Percentiles rank a stretch among this genome's conserved stretches.
Conservation (phyloP, 2,329 filamentous ascomycete genomes). For the Hypoxylon sp. region DNA sequence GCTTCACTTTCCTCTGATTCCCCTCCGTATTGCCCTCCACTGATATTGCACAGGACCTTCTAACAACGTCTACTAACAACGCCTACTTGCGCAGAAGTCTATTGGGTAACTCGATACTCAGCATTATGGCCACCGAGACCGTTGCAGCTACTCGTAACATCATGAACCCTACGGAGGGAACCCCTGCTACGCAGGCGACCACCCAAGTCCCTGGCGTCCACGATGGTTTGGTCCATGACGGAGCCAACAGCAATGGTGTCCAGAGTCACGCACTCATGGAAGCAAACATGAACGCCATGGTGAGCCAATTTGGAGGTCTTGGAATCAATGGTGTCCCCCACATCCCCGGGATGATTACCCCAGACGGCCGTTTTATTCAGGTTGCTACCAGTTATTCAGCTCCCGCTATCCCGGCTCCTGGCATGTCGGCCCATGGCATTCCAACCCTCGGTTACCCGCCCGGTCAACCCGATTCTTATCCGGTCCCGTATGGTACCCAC, state of each 20-base stretch:
- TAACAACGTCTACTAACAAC: constrained; percentile 25
- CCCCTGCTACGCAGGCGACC: constrained; percentile 38
- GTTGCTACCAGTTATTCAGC: constrained; percentile 43
- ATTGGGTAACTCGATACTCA: constrained; percentile 19
- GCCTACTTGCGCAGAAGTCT: constrained; percentile 17
- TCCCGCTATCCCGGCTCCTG: constrained; percentile 12
- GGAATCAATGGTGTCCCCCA: constrained; percentile 54
- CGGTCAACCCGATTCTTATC: constrained; percentile 42
- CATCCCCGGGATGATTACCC: constrained; percentile 52
- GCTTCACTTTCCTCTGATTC: background rate
- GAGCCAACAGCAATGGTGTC: constrained; percentile 43
- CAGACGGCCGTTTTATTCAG: constrained; percentile 55
- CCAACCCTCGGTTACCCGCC: constrained; percentile 49
- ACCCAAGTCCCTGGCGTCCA: constrained; percentile 36
- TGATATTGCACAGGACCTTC: background rate
- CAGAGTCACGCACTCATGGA: constrained; percentile 46
- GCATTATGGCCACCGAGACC: constrained; percentile 29
- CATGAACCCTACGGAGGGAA: constrained; percentile 41
- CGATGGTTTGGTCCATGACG: constrained; percentile 41
- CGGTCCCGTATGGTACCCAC: constrained; percentile 53
- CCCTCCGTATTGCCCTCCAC: background rate
- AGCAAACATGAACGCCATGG: constrained; percentile 49
- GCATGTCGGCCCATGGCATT: constrained; percentile 42
- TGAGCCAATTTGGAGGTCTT: constrained; percentile 54
- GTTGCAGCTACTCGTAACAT: constrained; percentile 32